Evolutionary conservation across 257 asterid species (phyloP).

Genomic region (Solanum bulbocastanum): DNA sequence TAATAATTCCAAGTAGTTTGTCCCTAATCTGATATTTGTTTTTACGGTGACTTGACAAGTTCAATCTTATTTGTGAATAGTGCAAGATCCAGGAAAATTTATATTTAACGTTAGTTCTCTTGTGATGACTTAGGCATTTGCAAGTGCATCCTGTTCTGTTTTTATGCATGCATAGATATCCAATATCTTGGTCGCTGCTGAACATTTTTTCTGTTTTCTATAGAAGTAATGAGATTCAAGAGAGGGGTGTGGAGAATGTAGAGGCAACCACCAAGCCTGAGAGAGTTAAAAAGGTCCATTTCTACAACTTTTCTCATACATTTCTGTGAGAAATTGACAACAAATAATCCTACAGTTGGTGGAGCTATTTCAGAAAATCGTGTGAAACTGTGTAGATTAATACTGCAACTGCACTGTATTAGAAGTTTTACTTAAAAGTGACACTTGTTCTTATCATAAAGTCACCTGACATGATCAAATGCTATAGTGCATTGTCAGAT

Average conservation of each 20-base stretch:
- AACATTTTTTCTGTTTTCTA: not conserved
- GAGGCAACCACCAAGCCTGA: not conserved
- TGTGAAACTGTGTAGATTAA: not conserved
- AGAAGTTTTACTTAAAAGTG: not conserved
- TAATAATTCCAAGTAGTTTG: not conserved
- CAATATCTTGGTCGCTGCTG: not conserved
- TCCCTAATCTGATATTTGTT: not conserved
- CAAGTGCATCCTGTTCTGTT: not conserved
- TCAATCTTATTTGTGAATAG: not conserved
- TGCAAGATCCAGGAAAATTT: not conserved
- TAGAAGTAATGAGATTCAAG: slow-evolving; percentile 1
- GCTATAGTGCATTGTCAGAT: not conserved
- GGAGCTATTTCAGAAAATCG: not conserved
- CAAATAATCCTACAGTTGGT: not conserved
- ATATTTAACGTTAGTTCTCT: not conserved
- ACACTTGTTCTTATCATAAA: not conserved
- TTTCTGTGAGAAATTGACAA: not conserved
- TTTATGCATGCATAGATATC: not conserved
- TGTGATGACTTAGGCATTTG: not conserved
- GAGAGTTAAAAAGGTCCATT: not conserved
- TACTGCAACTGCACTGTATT: not conserved
- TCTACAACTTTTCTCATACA: not conserved
- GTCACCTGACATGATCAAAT: not conserved
- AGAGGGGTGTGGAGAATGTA: not conserved
- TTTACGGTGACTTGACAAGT: not conserved